Conservation (phyloP, 345 rosid species). For the Erysimum cheiranthoides region DNA sequence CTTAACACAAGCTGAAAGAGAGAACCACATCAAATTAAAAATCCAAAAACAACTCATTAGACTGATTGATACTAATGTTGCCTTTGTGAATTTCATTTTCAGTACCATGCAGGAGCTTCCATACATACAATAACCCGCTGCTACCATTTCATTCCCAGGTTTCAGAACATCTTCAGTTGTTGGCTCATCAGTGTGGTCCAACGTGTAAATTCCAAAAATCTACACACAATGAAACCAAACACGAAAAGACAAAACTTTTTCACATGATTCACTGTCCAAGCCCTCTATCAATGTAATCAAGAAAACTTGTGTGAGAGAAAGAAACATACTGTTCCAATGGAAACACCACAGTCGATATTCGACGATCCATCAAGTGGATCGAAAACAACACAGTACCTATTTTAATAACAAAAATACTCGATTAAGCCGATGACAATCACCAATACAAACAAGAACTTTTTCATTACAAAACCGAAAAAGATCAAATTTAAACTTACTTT, state of each 20-base stretch:
- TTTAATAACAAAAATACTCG: background rate
- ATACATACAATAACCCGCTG: conserved; percentile 99
- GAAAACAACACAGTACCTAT: conserved; percentile 91
- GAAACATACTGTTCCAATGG: conserved; percentile 86
- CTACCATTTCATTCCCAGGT: conserved; percentile 90
- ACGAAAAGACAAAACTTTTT: conserved; percentile 31
- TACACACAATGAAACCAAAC: conserved; percentile 49
- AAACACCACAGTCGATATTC: conserved; percentile 96
- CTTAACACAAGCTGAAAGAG: conserved; percentile 84
- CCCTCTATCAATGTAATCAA: background rate
- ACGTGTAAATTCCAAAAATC: conserved; percentile 93
- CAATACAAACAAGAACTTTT: background rate
- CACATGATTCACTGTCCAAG: background rate
- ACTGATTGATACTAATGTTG: conserved; percentile 2
- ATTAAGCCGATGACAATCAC: background rate
- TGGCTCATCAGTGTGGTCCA: conserved; percentile 72
- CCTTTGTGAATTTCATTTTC: background rate
- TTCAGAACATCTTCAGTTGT: conserved; percentile 81
- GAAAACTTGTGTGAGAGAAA: conserved; percentile 20
- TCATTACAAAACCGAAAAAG: background rate
- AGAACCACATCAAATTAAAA: conserved; percentile 4
- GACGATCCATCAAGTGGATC: conserved; percentile 99
- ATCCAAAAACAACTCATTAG: background rate
- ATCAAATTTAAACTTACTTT: conserved; percentile 51
- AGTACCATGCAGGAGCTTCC: conserved; percentile 99